Evolutionary conservation across 208 protist genomes (phyloP), one percentile per base, ranked within the genome.

Genomic region (Polymyxa betae): DNA sequence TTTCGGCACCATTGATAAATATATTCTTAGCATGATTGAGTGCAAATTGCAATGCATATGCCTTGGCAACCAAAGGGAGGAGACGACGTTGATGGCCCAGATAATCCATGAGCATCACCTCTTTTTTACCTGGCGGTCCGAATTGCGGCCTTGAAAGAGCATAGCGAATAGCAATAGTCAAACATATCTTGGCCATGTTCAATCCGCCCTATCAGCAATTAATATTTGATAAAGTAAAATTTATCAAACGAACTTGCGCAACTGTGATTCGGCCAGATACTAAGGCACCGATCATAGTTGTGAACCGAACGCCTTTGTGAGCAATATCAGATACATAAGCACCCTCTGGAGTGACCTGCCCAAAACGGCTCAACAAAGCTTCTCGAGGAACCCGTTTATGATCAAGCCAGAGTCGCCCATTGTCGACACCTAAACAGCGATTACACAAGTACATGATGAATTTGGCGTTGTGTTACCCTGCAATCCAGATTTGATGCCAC

Each of bases 41-140:
- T 5, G 72, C 72, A 43, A 82, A 82, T n/a, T 82, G 72, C 72
- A 82, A n/a, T 16, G 72, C 72, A 82, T 82, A 82, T 35, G 72
- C 40, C 72, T 82, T 82, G 72, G 72, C 72, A 12, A 82, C n/a
- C 16, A 82, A n/a, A 43, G 72, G 72, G n/a, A 82, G 40, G n/a
- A 82, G 72, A 43, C 72, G 72, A 82, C 72, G 72, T 35, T 82
- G 72, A 82, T 82, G 72, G 40, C 72, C n/a, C 10, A 82, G 72
- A 43, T 82, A 82, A 5, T 35, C 72, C 72, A 82, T 45, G 5
- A 82, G 72, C 5, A 35, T 5, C 16, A 43, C 40, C 35, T 82
- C 72, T 43, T 43, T 43, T 45, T 43, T 5, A 5, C 40, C 72
- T 20, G 72, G 12, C 5, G n/a, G n/a, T 20, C 72, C 72, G n/a